These are phyloP conservation scores for Dittrichia graveolens DNA, from an alignment of 129 eudicot species.

Conservation along the genomic window DNA sequence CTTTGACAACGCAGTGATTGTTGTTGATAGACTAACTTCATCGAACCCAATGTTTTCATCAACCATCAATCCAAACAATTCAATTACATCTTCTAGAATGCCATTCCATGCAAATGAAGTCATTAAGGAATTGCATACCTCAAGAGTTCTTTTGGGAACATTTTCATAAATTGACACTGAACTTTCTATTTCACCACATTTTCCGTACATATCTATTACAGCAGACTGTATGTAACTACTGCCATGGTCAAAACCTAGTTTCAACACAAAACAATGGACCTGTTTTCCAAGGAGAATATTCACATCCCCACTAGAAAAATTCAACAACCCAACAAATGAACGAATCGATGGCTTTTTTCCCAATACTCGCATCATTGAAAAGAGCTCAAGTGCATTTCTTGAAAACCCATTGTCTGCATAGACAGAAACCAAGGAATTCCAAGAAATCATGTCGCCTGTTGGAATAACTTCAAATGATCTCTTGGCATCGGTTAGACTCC, in stretches of 20 bases:
- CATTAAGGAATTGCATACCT: conserved; percentile 77
- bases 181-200: conserved; percentile 58
- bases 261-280: conserved; percentile 57
- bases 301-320: conserved; percentile 40
- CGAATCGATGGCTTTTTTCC: conserved; percentile 65
- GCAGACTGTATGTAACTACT: conserved; percentile 67
- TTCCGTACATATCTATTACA: conserved; percentile 81
- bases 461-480: conserved; percentile 66
- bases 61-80: conserved; percentile 66
- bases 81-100: conserved; percentile 60
- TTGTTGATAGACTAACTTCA: conserved; percentile 63
- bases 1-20: conserved; percentile 52
- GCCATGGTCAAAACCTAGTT: conserved; percentile 50
- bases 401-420: conserved; percentile 47
- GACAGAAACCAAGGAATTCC: conserved; percentile 72
- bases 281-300: conserved; percentile 57
- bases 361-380: conserved; percentile 58
- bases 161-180: conserved; percentile 45
- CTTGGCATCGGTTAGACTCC: conserved; percentile 46
- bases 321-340: conserved; percentile 60
- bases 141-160: conserved; percentile 42
- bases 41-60: conserved; percentile 60
- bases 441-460: conserved; percentile 54
- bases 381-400: conserved; percentile 44
- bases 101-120: conserved; percentile 59